A percentile compares a stretch with the other conserved stretches of the same genome.
Evolutionary conservation across 768 basidiomycete genomes (phyloP).

Genomic region (Austroboletus eburneus): DNA sequence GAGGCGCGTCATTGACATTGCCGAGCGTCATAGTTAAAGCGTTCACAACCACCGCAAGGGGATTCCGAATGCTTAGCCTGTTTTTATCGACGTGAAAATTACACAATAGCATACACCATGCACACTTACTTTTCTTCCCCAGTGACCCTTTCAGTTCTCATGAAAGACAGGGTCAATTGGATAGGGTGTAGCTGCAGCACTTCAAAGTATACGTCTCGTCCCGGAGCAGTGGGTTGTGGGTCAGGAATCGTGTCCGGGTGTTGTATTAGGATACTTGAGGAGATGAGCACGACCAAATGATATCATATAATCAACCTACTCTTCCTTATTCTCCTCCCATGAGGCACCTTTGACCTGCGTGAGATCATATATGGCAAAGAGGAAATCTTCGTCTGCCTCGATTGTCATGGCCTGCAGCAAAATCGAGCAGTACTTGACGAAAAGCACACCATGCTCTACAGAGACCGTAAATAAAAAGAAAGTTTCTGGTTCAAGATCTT

Average conservation of each 20-base stretch:
- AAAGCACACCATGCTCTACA: conserved; percentile 94
- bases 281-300: conserved; percentile 3
- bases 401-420: conserved; percentile 91
- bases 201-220: conserved; percentile 91
- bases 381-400: conserved; percentile 94
- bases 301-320: conserved; percentile 46
- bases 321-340: conserved; percentile 74
- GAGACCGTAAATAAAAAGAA: neutral
- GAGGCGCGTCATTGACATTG: conserved; percentile 92
- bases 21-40: conserved; percentile 96
- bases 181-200: conserved; percentile 93
- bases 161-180: conserved; percentile 89
- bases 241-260: conserved; percentile 66
- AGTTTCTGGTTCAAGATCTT: neutral
- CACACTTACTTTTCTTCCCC: conserved; percentile 82
- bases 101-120: neutral
- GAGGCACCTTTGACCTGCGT: conserved; percentile 87
- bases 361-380: conserved; percentile 90
- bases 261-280: conserved; percentile 64
- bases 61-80: conserved; percentile 80
- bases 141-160: conserved; percentile 92
- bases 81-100: conserved; percentile 3
- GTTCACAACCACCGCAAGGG: conserved; percentile 88
- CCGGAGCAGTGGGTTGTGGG: conserved; percentile 58
- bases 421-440: conserved; percentile 95